phyloP scores from a whole-genome alignment of 202 grass and related monocot species.

The Elaeis oleifera region DNA sequence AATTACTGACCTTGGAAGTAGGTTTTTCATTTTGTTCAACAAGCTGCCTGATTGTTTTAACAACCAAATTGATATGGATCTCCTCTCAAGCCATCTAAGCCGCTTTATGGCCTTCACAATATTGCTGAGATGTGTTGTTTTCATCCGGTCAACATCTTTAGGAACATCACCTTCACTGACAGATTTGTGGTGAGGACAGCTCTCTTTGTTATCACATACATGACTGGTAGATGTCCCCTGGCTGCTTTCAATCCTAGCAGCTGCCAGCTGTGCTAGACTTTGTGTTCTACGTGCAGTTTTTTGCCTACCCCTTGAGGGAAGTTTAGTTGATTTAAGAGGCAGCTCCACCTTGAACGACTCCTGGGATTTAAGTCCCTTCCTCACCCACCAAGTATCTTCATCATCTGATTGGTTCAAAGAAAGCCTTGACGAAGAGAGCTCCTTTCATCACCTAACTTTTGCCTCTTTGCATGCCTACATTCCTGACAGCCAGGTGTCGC shows the following conservation, averaged over 20 bases:
- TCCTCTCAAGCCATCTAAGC: slow-evolving; percentile 85
- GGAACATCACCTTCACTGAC: slow-evolving; percentile 45
- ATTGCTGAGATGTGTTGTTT: slow-evolving; percentile 46
- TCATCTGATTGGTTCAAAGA: slow-evolving; percentile 63
- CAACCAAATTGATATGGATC: slow-evolving; percentile 84
- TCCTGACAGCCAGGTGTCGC: slow-evolving; percentile 62
- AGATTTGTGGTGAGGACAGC: slow-evolving; percentile 80
- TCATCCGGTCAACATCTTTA: slow-evolving; percentile 55
- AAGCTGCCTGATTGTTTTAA: slow-evolving; percentile 74
- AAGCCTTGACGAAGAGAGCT: slow-evolving; percentile 46
- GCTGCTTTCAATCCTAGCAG: slow-evolving; percentile 86
- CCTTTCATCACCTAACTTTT: slow-evolving; percentile 50
- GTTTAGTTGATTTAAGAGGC: slow-evolving; percentile 55
- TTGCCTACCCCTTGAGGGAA: slow-evolving; percentile 69
- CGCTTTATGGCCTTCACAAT: slow-evolving; percentile 69
- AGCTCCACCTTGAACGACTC: slow-evolving; percentile 75
- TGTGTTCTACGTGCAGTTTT: slow-evolving; percentile 84
- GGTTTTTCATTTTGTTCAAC: slow-evolving; percentile 71
- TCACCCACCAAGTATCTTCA: slow-evolving; percentile 97
- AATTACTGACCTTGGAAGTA: slow-evolving; percentile 56
- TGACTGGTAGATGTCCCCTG: slow-evolving; percentile 96
- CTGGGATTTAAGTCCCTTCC: slow-evolving; percentile 62
- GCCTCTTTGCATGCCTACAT: slow-evolving; percentile 61
- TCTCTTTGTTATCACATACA: slow-evolving; percentile 86
- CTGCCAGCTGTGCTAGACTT: slow-evolving; percentile 80